Percentiles rank a stretch among this genome's conserved stretches.
phyloP scores from a whole-genome alignment of 805 yeast genomes.

The Metschnikowia matae region DNA sequence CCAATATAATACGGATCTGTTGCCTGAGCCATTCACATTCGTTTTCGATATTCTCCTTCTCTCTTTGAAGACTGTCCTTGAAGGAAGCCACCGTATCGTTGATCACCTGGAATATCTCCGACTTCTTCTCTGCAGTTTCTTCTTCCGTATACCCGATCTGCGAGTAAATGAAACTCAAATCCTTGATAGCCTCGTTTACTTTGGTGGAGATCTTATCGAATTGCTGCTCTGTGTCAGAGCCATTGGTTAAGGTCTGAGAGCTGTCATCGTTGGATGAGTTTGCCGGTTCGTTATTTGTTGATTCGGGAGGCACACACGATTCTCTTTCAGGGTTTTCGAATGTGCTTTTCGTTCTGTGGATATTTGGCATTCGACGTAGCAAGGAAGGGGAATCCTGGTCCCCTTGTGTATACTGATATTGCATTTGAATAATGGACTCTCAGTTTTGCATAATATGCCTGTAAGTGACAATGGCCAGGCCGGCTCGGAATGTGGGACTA shows the following conservation, averaged over 20 bases:
- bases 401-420: neutral
- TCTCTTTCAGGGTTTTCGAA: neutral
- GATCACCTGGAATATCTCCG: conserved; percentile 45
- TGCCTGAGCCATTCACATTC: conserved; percentile 46
- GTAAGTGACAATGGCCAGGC: neutral
- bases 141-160: conserved; percentile 53
- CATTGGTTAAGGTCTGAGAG: neutral
- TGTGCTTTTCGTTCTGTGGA: neutral
- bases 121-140: conserved; percentile 48
- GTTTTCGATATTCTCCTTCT: conserved; percentile 33
- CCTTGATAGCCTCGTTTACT: conserved; percentile 35
- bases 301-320: neutral
- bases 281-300: neutral
- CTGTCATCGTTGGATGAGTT: neutral
- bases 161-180: conserved; percentile 44
- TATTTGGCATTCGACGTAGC: conserved; percentile 3
- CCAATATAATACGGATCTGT: conserved; percentile 36
- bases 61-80: conserved; percentile 20
- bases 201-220: conserved; percentile 31
- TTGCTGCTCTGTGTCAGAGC: conserved; percentile 14
- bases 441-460: neutral
- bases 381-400: neutral
- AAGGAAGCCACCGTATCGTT: conserved; percentile 42
- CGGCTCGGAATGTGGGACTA: neutral
- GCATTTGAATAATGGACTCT: neutral